Percentiles rank a stretch among this genome's conserved stretches.
Conservation (phyloP, 768 basidiomycete species). For the Daedalea quercina region DNA sequence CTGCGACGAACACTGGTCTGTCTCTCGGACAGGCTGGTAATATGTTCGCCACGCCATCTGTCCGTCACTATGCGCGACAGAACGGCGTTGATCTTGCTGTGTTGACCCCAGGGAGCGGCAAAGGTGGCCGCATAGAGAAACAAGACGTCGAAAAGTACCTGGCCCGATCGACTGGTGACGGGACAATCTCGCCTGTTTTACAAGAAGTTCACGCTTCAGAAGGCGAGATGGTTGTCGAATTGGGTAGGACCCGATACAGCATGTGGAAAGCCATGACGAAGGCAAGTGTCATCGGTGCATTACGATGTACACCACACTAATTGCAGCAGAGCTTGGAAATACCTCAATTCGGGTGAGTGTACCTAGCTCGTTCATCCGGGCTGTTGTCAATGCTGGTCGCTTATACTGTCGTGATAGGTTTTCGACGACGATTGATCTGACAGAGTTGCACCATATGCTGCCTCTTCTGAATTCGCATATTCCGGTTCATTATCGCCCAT, state of each 20-base stretch:
- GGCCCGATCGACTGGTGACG: constrained; percentile 1
- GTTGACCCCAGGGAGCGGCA: constrained; percentile 65
- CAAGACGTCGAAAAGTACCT: constrained; percentile 65
- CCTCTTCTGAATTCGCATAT: constrained; percentile 65
- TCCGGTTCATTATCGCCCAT: constrained; percentile 45
- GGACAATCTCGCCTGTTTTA: constrained; percentile 1
- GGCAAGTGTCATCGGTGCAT: constrained; percentile 29
- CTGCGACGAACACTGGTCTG: constrained; percentile 4
- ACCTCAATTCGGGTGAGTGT: constrained; percentile 76
- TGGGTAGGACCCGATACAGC: constrained; percentile 68
- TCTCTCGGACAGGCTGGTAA: constrained; percentile 15
- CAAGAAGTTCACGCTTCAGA: constrained; percentile 15
- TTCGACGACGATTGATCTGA: constrained; percentile 70
- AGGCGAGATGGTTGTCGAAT: constrained; percentile 55
- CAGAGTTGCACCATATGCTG: constrained; percentile 54
- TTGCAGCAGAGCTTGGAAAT: constrained; percentile 66
- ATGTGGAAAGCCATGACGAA: constrained; percentile 93
- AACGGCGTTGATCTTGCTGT: constrained; percentile 51
- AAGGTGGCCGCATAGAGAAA: constrained; percentile 68
- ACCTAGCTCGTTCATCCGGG: not conserved
- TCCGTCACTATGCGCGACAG: constrained; percentile 70
- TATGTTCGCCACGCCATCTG: constrained; percentile 68
- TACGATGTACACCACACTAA: not conserved
- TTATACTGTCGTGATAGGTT: constrained; percentile 37
- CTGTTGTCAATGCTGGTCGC: too few species aligned